Conservation (phyloP, 1,284 basidiomycete species). For the Cutaneotrichosporon dermatis region DNA sequence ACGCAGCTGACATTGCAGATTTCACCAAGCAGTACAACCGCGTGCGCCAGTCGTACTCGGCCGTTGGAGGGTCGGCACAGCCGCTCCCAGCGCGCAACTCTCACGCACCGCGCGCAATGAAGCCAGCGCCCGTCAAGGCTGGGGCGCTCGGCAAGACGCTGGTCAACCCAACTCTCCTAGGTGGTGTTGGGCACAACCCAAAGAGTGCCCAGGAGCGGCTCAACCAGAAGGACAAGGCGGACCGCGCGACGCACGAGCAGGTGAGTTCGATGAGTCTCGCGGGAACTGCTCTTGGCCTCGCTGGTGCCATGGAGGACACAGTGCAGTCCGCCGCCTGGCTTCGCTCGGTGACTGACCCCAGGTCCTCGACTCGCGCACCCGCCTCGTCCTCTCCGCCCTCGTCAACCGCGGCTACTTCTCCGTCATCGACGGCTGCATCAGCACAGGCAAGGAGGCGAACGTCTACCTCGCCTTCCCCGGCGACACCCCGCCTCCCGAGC, state of each 20-base stretch:
- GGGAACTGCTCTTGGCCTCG: too few relatives aligned
- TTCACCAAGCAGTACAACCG: constrained; percentile 97
- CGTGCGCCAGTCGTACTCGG: constrained; percentile 63
- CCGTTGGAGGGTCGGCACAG: constrained; percentile 15
- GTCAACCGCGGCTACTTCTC: constrained; percentile 78
- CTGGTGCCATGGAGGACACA: too few relatives aligned
- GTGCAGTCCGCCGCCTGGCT: too few relatives aligned
- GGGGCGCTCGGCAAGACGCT: constrained; percentile 63
- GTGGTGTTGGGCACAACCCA: constrained; percentile 74
- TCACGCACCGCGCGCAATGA: constrained; percentile 40
- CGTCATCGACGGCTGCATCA: constrained; percentile 87
- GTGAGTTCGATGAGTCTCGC: too few relatives aligned
- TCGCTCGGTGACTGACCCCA: too few relatives aligned
- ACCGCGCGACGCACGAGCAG: constrained; percentile 89
- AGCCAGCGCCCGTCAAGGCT: constrained; percentile 26
- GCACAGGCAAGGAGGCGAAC: constrained; percentile 95
- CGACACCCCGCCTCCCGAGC: constrained; percentile 50
- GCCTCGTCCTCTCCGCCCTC: constrained; percentile 89
- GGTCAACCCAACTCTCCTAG: constrained; percentile 55
- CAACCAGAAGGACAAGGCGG: constrained; percentile 86
- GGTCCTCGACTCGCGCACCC: constrained; percentile 83
- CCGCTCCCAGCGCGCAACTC: constrained; percentile 39
- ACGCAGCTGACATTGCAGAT: constrained; percentile 62
- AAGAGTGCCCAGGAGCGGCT: constrained; percentile 81
- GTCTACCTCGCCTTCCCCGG: constrained; percentile 81